These are phyloP conservation scores for Claviceps maximensis DNA, from an alignment of 2,329 filamentous ascomycete genomes.

Conservation along the genomic window DNA sequence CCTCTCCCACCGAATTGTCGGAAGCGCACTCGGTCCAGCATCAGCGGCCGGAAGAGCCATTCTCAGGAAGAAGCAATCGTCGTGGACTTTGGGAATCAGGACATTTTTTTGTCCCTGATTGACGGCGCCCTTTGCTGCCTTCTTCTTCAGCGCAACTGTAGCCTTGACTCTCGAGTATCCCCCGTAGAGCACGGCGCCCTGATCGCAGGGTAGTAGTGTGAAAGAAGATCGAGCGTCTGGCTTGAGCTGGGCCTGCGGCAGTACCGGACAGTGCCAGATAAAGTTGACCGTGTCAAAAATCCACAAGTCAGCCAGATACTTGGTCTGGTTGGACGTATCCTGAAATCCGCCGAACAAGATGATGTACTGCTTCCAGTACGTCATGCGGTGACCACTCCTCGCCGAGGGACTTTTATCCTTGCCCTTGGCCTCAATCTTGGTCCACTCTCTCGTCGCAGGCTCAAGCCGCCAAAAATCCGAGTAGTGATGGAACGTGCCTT, in stretches of 20 bases:
- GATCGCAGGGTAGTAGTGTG: slow-evolving; percentile 79
- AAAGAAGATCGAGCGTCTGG: slow-evolving; percentile 88
- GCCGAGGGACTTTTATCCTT: slow-evolving; percentile 70
- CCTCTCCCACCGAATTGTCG: slow-evolving; percentile 77
- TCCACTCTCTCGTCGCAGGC: slow-evolving; percentile 76
- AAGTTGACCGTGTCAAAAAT: slow-evolving; percentile 85
- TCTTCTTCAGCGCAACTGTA: slow-evolving; percentile 48
- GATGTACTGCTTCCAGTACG: slow-evolving; percentile 93
- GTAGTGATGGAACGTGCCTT: slow-evolving; percentile 98
- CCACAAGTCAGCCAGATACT: slow-evolving; percentile 89
- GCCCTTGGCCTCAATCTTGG: slow-evolving; percentile 66
- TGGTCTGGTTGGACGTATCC: slow-evolving; percentile 88
- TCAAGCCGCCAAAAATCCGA: slow-evolving; percentile 97
- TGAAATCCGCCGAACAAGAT: slow-evolving; percentile 94
- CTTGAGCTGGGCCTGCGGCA: slow-evolving; percentile 69
- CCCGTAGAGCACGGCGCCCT: slow-evolving; percentile 79
- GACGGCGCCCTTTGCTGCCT: slow-evolving; percentile 38
- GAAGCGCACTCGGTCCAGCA: slow-evolving; percentile 49
- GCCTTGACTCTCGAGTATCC: slow-evolving; percentile 88
- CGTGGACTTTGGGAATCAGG: slow-evolving; percentile 77
- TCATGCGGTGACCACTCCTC: slow-evolving; percentile 88
- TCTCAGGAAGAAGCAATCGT: slow-evolving; percentile 87
- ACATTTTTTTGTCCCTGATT: slow-evolving; percentile 54
- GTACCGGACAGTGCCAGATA: slow-evolving; percentile 64
- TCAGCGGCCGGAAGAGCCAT: slow-evolving; percentile 61